These are phyloP conservation scores for Neurospora discreta DNA, from an alignment of 495 filamentous ascomycete species.

Conservation along the genomic window DNA sequence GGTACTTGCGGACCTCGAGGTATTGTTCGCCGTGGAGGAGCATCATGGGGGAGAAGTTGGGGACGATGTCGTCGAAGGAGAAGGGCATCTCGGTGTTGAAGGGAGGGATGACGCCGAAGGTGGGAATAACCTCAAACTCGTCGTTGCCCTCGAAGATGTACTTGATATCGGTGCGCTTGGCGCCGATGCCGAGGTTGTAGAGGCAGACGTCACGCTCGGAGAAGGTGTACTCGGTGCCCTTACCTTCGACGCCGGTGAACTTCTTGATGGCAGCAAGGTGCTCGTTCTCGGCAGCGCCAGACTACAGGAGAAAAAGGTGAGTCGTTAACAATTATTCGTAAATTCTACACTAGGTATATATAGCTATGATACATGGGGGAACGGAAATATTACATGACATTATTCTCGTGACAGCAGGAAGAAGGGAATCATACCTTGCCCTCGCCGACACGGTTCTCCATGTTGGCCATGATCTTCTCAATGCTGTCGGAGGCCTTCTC, in stretches of 20 bases:
- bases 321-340: constrained; percentile 18
- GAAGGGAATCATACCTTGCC: constrained; percentile 37
- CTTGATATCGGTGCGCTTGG: constrained; percentile 81
- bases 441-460: constrained; percentile 55
- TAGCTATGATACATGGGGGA: constrained; percentile 16
- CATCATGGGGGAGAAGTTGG: constrained; percentile 98
- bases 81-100: constrained; percentile 80
- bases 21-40: constrained; percentile 98
- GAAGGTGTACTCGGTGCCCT: constrained; percentile 72
- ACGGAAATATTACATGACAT: constrained; percentile 8
- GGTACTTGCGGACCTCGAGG: constrained; percentile 88
- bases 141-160: constrained; percentile 84
- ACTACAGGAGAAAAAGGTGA: constrained; percentile 19
- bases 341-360: constrained; percentile 17
- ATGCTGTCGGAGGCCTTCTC: constrained; percentile 64
- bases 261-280: constrained; percentile 63
- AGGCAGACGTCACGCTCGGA: constrained; percentile 81
- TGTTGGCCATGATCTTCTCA: constrained; percentile 85
- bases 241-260: constrained; percentile 58
- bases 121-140: constrained; percentile 84
- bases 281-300: constrained; percentile 24
- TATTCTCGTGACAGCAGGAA: constrained; percentile 7
- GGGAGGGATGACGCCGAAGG: constrained; percentile 86
- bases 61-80: constrained; percentile 70
- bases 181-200: constrained; percentile 91